Percentiles rank a stretch among this genome's conserved stretches.
These are phyloP conservation scores for Cercospora sp. DNA, from an alignment of 2,329 filamentous ascomycete species.

Conservation along the genomic window DNA sequence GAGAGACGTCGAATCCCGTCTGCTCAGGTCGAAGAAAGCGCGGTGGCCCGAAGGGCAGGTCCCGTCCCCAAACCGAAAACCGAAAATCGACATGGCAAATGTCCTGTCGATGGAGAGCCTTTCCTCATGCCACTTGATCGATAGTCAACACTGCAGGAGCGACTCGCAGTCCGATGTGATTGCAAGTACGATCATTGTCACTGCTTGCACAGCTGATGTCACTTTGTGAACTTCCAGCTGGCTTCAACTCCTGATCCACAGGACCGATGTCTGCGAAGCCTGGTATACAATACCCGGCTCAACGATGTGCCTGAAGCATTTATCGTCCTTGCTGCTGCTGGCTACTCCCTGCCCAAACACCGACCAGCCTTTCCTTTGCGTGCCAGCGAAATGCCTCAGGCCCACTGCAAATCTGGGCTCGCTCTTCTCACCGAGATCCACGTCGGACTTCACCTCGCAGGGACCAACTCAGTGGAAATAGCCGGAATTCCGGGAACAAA, in stretches of 20 bases:
- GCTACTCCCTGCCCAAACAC: background rate
- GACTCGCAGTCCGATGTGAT: background rate
- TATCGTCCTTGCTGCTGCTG: background rate
- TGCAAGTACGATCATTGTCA: background rate
- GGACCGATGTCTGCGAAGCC: background rate
- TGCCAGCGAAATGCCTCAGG: background rate
- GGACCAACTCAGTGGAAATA: background rate
- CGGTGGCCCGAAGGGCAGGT: background rate
- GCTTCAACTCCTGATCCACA: background rate
- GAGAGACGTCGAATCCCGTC: too few relatives aligned
- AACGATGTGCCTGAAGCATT: background rate
- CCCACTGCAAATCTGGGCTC: background rate
- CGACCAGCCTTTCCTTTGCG: background rate
- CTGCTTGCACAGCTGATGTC: background rate
- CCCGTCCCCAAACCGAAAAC: background rate
- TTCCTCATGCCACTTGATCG: background rate
- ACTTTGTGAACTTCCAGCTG: background rate
- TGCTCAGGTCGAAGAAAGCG: too few relatives aligned
- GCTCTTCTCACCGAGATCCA: slow-evolving; percentile 3
- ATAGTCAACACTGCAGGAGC: background rate
- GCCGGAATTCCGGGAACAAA: background rate
- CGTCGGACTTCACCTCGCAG: background rate
- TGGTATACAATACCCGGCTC: background rate
- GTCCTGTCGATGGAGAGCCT: too few relatives aligned
- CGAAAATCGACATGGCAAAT: too few relatives aligned